These are phyloP conservation scores for Scheffersomyces amazonensis DNA, from an alignment of 805 yeast species.

Conservation along the genomic window DNA sequence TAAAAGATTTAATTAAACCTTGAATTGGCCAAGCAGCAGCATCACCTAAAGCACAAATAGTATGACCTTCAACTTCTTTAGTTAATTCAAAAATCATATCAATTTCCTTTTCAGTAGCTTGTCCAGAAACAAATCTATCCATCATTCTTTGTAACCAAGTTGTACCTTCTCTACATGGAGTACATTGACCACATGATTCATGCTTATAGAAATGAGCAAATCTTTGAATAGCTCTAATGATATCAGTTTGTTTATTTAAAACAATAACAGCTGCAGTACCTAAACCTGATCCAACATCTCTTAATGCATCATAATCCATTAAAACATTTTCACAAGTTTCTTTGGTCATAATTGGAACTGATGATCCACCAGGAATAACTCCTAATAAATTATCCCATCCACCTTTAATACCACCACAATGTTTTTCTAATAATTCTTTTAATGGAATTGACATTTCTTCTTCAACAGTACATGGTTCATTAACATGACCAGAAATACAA, in stretches of 20 bases:
- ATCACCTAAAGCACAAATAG: constrained; percentile 89
- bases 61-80: constrained; percentile 86
- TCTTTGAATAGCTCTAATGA: constrained; percentile 82
- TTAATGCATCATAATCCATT: constrained; percentile 87
- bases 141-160: constrained; percentile 81
- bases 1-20: constrained; percentile 81
- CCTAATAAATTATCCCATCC: constrained; percentile 92
- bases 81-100: constrained; percentile 83
- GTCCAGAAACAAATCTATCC: constrained; percentile 78
- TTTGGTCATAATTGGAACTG: constrained; percentile 79
- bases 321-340: constrained; percentile 62
- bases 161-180: constrained; percentile 93
- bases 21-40: constrained; percentile 95
- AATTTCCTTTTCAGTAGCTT: constrained; percentile 76
- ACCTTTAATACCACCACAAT: constrained; percentile 88
- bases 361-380: constrained; percentile 87
- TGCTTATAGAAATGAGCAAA: constrained; percentile 83
- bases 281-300: constrained; percentile 81
- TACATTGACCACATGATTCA: constrained; percentile 93
- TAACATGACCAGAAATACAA: constrained; percentile 88
- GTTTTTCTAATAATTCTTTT: constrained; percentile 77
- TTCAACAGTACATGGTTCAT: constrained; percentile 90
- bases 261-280: constrained; percentile 95
- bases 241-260: constrained; percentile 83
- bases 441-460: constrained; percentile 92